Base-by-base conservation (phyloP, 164 flowering plant genomes). In the Dillenia suffruticosa region DNA sequence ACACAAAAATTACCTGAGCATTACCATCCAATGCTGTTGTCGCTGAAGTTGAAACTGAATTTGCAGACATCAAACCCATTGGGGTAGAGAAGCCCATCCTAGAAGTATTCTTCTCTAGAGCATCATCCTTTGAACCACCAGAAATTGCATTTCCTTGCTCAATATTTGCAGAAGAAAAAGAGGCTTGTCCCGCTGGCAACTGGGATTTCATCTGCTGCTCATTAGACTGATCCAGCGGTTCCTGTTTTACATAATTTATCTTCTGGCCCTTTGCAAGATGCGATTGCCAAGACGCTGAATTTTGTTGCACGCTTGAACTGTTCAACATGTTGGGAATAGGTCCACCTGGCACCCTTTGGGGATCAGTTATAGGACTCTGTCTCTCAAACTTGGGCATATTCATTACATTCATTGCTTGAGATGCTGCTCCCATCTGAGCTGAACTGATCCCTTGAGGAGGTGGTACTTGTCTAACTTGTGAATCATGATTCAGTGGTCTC, bases 161-260 rank as follows among this genome's bases (percentile, higher is more conserved):
- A 70, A 59, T 17, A 49, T 71, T 77, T 54, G 45, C 69, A 65
- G 76, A 66, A 62, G 83, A 70, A 48, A 87, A 57, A 55, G 75
- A 57, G 14, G 81, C 81, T 9, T 65, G 79, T 9, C 76, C 54
- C 5, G 58, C 55, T 46, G 82, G 62, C 53, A 76, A 55, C 15
- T 73, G 88, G 65, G 79, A 51, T 61, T 76, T 90, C 5, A 72
- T 77, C 44, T 77, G 90, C 71, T 77, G 85, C 40, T 85, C 93
- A 71, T 63, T 51, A 66, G 70, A 58, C 67, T 81, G 96, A 71
- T 89, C 96, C 63, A 60, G 49, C 4, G 79, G 73, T 72, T 88
- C 96, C 54, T 74, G 90, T 68, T 88, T 92, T 16, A 79, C 88
- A 73, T 67, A 69, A 49, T 72, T 6, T 66, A 60, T 43, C 62